Base-by-base conservation (phyloP, 2,329 filamentous ascomycete genomes). In the Ophiostoma ulmi region DNA sequence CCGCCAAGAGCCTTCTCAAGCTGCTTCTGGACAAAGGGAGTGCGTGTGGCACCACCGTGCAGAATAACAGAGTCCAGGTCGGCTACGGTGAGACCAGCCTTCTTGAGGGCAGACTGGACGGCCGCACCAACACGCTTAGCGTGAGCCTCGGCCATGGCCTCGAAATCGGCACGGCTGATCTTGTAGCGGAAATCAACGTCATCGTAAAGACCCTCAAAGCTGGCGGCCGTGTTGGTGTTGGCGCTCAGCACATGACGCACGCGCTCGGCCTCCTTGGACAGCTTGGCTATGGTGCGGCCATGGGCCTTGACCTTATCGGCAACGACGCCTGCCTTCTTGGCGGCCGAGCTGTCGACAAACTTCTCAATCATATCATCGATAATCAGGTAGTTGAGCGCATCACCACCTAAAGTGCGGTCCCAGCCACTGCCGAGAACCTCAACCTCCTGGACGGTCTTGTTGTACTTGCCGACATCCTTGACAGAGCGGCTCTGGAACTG, bases 381-480 rank as follows among this genome's bases (percentile, higher is more conserved):
- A 75, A 99, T 93, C 72, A 97, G 83, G 71, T 91, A 87, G 79
- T 97, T 99, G 73, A 99, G 85, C 44, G 90, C 85, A 78, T 99
- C 94, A 70, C 95, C 95, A 72, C 95, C 95, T 22, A 99, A 88
- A 3, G 90, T 91, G 76, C 88, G 88, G 77, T 99, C 95, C 91
- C 92, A 99, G 72, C 92, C 93, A 75, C 87, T 87, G 71, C 94
- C 94, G 64, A 97, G 76, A 52, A 97, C 92, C 73, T 93, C 88
- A n/a, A 98, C 90, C 79, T 99, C 95, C 78, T 98, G 95, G 41
- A 99, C 83, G 1, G 93, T 97, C 87, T 98, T 98, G 85, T 97
- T 98, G 83, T 88, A 94, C 79, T 91, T 93, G 74, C 93, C 94
- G 70, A 94, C 82, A 76, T 97, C 94, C 84, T 98, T 99, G 73